A percentile compares a stretch with the other conserved stretches of the same genome.
phyloP scores from a whole-genome alignment of 441 rosid genomes.

The Erodium moschatum region DNA sequence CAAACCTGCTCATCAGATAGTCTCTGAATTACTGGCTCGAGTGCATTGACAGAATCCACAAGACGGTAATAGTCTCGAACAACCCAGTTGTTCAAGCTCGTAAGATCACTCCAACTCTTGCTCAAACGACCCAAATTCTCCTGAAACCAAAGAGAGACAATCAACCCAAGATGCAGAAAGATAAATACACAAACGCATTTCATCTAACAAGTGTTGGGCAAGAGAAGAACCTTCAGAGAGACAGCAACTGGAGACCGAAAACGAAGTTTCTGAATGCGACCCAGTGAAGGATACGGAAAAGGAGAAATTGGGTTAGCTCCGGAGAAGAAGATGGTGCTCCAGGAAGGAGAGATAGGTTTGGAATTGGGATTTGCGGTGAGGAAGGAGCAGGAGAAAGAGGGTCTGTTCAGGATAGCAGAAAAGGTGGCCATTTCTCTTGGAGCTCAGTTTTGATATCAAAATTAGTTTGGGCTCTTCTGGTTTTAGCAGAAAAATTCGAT shows the following conservation, averaged over 20 bases:
- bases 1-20: slow-evolving; percentile 76
- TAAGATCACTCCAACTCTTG: slow-evolving; percentile 39
- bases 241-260: slow-evolving; percentile 21
- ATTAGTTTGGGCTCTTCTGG: neutral
- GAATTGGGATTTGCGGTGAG: neutral
- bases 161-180: neutral
- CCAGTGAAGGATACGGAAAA: neutral
- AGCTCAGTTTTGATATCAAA: neutral
- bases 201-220: slow-evolving; percentile 42
- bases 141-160: slow-evolving; percentile 20
- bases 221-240: slow-evolving; percentile 38
- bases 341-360: neutral
- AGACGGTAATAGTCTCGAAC: slow-evolving; percentile 79
- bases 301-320: neutral
- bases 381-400: neutral
- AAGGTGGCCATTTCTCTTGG: neutral
- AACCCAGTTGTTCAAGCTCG: slow-evolving; percentile 79
- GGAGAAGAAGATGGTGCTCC: neutral
- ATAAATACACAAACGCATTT: slow-evolving; percentile 25
- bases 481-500: neutral
- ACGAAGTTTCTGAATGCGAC: neutral
- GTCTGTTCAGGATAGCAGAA: neutral
- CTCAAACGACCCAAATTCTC: slow-evolving; percentile 41
- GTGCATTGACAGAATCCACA: slow-evolving; percentile 51
- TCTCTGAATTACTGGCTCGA: slow-evolving; percentile 47